Percentiles rank a stretch among this genome's conserved stretches.
phyloP scores from a whole-genome alignment of 176 grass and related monocot genomes.

The Phragmites australis region DNA sequence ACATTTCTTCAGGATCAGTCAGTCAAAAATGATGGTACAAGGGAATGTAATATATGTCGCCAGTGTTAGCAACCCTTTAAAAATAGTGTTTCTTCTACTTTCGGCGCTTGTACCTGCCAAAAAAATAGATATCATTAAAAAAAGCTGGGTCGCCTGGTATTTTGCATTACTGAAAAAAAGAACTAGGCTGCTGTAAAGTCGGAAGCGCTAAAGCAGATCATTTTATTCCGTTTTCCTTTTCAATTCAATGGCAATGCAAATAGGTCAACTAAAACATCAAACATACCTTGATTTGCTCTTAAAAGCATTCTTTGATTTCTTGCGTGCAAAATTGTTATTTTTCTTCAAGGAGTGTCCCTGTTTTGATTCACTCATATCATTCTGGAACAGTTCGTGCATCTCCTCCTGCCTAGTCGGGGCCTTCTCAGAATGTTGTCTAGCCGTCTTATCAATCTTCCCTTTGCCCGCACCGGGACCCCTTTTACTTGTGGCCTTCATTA shows the following conservation, averaged over 20 bases:
- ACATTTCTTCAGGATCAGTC: not conserved
- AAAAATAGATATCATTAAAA: not conserved
- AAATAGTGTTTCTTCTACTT: slow-evolving; percentile 40
- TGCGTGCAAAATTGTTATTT: slow-evolving; percentile 37
- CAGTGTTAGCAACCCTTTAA: not conserved
- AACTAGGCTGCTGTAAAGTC: not conserved
- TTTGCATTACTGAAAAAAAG: not conserved
- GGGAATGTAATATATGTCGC: not conserved
- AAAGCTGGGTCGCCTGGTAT: not conserved
- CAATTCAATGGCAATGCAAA: not conserved
- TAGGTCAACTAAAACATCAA: not conserved
- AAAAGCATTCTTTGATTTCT: slow-evolving; percentile 82
- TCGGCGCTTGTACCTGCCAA: slow-evolving; percentile 50
- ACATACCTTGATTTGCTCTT: slow-evolving; percentile 95
- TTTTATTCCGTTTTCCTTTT: not conserved
- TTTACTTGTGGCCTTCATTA: slow-evolving; percentile 62
- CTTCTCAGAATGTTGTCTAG: slow-evolving; percentile 56
- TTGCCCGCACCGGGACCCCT: slow-evolving; percentile 47
- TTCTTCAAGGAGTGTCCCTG: slow-evolving; percentile 59
- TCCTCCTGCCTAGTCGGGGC: slow-evolving; percentile 66
- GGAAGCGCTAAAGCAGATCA: not conserved
- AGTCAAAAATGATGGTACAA: slow-evolving; percentile 32
- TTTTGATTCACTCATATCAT: slow-evolving; percentile 90
- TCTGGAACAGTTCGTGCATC: slow-evolving; percentile 86
- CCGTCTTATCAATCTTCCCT: slow-evolving; percentile 51